Conservation (phyloP, 139 green algal genomes). For the Mychonastes homosphaera region DNA sequence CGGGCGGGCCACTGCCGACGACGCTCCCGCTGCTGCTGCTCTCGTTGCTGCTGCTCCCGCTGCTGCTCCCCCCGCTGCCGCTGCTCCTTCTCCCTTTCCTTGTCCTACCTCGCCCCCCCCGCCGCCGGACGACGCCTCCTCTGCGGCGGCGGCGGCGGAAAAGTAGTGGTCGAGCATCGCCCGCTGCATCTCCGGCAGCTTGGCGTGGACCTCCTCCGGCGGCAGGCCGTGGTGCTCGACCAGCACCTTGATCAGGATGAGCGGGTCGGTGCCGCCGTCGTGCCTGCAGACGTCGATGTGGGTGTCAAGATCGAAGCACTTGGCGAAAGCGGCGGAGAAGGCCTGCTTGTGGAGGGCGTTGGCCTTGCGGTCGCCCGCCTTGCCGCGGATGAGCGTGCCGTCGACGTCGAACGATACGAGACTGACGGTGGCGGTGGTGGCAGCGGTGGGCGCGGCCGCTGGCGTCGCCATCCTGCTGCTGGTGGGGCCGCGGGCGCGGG, state of each 20-base stretch:
- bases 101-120: neutral
- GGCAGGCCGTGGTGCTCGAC: conserved; percentile 33
- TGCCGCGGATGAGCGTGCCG: conserved; percentile 46
- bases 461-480: no score
- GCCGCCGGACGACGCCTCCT: conserved; percentile 8
- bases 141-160: conserved; percentile 11
- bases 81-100: conserved; percentile 7
- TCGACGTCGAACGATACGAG: no score
- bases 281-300: conserved; percentile 26
- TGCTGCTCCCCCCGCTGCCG: no score
- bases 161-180: conserved; percentile 36
- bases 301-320: conserved; percentile 25
- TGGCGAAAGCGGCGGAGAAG: conserved; percentile 38
- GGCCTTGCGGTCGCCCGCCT: conserved; percentile 14
- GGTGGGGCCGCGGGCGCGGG: no score
- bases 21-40: no score
- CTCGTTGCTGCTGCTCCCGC: no score
- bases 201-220: conserved; percentile 35
- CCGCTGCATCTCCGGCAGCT: conserved; percentile 29
- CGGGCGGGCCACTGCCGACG: no score
- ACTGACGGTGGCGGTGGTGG: no score
- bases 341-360: conserved; percentile 52
- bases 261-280: conserved; percentile 33
- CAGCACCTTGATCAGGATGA: conserved; percentile 46
- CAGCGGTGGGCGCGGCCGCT: no score